These are phyloP conservation scores for Scutellaria minor DNA, from an alignment of 257 asterid species.

Conservation along the genomic window DNA sequence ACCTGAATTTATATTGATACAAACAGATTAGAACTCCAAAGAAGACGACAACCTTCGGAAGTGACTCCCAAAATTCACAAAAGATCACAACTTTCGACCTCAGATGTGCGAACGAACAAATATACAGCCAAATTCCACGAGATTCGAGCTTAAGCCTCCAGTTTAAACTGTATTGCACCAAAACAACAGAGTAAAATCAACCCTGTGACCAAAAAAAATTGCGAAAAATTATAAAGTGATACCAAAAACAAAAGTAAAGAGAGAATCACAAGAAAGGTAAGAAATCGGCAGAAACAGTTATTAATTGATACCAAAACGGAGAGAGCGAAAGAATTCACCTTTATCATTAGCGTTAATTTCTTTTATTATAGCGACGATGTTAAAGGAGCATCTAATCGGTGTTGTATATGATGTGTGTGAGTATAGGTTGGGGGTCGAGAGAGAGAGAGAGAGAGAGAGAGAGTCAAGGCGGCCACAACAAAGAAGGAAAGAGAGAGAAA, in stretches of 20 bases:
- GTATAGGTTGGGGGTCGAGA: constrained; percentile 29
- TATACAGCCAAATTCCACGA: constrained; percentile 36
- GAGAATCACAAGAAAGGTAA: constrained; percentile 4
- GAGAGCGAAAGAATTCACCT: constrained; percentile 43
- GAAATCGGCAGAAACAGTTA: constrained; percentile 6
- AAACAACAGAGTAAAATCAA: constrained; percentile 38
- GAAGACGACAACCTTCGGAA: constrained; percentile 28
- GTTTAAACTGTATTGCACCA: constrained; percentile 24
- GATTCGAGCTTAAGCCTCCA: constrained; percentile 43
- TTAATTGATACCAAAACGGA: neutral
- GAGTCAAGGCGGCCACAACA: constrained; percentile 69
- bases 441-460: constrained; percentile 31
- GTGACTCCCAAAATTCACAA: constrained; percentile 35
- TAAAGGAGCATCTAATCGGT: constrained; percentile 4
- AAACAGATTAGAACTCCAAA: constrained; percentile 34
- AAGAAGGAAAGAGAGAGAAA: constrained; percentile 40
- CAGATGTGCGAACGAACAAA: constrained; percentile 20
- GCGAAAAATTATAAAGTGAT: neutral
- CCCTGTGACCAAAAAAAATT: neutral
- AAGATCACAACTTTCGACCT: constrained; percentile 43
- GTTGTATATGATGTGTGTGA: constrained; percentile 10
- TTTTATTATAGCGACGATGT: neutral
- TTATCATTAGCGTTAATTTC: constrained; percentile 23
- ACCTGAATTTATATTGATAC: constrained; percentile 34
- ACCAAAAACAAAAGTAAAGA: constrained; percentile 23